phyloP scores from a whole-genome alignment of 257 asterid species.

The Primulina huaijiensis region DNA sequence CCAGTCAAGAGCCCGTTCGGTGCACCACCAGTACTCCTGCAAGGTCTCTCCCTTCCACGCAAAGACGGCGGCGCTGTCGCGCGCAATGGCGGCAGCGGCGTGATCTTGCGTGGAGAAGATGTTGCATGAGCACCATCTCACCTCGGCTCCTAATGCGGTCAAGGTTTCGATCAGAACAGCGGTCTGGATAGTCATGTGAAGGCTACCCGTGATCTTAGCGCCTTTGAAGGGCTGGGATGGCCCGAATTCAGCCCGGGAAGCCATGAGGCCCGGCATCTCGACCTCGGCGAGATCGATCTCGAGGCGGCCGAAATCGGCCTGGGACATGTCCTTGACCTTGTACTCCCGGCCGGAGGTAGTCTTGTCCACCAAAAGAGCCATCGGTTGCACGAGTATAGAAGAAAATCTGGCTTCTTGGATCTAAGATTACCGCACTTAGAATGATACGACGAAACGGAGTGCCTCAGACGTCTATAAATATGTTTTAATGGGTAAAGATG shows the following conservation, averaged over 20 bases:
- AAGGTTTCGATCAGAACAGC: constrained; percentile 76
- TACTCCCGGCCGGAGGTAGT: constrained; percentile 76
- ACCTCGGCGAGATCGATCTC: constrained; percentile 87
- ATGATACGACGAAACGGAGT: background rate
- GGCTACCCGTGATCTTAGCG: constrained; percentile 68
- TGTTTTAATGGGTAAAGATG: constrained; percentile 19
- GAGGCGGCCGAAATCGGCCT: constrained; percentile 86
- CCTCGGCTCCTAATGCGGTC: constrained; percentile 82
- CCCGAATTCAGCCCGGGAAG: constrained; percentile 71
- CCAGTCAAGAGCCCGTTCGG: constrained; percentile 87
- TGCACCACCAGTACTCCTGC: constrained; percentile 98
- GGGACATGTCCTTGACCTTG: constrained; percentile 93
- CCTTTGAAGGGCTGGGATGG: constrained; percentile 76
- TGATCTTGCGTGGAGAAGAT: constrained; percentile 88
- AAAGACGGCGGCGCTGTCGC: constrained; percentile 86
- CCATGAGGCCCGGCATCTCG: constrained; percentile 83
- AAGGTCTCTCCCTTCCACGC: constrained; percentile 91
- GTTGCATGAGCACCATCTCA: constrained; percentile 93
- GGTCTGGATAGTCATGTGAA: constrained; percentile 89
- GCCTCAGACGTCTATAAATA: constrained; percentile 26
- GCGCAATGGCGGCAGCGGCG: constrained; percentile 83
- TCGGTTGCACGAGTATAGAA: constrained; percentile 17
- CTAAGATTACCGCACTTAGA: background rate
- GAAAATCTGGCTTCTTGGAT: background rate
- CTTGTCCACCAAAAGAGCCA: constrained; percentile 75